These are phyloP conservation scores for Cicer pinnatifidum DNA, from an alignment of 306 rosid species.

Conservation along the genomic window DNA sequence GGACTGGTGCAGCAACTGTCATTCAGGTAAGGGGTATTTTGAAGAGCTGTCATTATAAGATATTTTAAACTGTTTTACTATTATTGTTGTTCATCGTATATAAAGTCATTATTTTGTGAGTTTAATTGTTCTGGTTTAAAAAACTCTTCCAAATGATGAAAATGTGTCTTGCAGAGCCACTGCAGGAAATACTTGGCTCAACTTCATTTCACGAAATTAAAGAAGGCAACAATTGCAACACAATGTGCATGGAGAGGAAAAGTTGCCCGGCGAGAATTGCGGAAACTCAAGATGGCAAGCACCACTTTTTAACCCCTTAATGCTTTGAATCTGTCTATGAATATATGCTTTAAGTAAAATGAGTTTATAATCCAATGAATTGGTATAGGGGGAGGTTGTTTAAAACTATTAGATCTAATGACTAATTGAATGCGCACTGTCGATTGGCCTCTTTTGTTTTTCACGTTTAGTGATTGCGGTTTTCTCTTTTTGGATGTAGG, in stretches of 20 bases:
- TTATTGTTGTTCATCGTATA: constrained; percentile 17
- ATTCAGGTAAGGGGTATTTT: constrained; percentile 71
- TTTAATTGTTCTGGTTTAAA: constrained; percentile 40
- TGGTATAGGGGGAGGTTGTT: not conserved
- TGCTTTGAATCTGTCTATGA: not conserved
- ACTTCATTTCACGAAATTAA: constrained; percentile 58
- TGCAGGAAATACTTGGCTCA: constrained; percentile 67
- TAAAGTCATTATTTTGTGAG: constrained; percentile 40
- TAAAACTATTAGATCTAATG: constrained; percentile 4
- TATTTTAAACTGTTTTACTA: not conserved
- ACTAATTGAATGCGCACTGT: not conserved
- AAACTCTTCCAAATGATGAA: constrained; percentile 30
- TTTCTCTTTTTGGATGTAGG: constrained; percentile 51
- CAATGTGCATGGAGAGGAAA: constrained; percentile 94
- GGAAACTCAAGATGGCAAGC: constrained; percentile 82
- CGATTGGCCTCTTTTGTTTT: constrained; percentile 21
- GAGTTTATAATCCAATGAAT: too few relatives aligned
- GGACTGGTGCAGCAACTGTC: constrained; percentile 78
- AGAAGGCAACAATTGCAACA: constrained; percentile 76
- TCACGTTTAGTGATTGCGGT: not conserved
- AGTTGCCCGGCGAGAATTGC: constrained; percentile 77
- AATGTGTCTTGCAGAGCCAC: constrained; percentile 64
- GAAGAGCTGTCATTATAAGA: not conserved
- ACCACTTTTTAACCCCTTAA: constrained; percentile 10
- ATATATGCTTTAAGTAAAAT: not conserved